Conservation (phyloP, 352 stramenopile genomes). For the Globisporangium megalacanthum region DNA sequence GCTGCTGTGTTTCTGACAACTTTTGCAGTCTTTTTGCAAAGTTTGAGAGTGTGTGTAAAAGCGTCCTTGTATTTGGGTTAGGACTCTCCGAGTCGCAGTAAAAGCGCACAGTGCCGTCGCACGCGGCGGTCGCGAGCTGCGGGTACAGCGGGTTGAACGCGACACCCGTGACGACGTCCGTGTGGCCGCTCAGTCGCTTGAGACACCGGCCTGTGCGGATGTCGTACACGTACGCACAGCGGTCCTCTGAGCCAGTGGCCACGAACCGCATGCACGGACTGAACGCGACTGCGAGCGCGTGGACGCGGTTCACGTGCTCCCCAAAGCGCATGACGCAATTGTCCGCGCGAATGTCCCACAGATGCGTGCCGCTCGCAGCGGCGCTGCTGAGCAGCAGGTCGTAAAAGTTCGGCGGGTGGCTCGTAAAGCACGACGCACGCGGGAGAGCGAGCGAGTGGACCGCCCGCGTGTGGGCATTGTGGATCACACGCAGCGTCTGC, state of each 20-base stretch:
- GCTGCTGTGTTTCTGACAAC: slow-evolving; percentile 12
- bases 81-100: slow-evolving; percentile 19
- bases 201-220: slow-evolving; percentile 64
- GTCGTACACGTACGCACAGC: slow-evolving; percentile 80
- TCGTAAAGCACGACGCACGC: slow-evolving; percentile 55
- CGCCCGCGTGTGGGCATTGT: slow-evolving; percentile 51
- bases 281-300: slow-evolving; percentile 66
- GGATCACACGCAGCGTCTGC: slow-evolving; percentile 50
- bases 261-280: slow-evolving; percentile 90
- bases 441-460: slow-evolving; percentile 67
- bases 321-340: slow-evolving; percentile 83
- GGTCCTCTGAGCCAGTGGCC: slow-evolving; percentile 83
- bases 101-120: slow-evolving; percentile 69
- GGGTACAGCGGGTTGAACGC: slow-evolving; percentile 76
- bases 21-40: not conserved
- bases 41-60: not conserved
- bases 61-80: not conserved
- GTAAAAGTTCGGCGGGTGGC: slow-evolving; percentile 73
- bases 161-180: slow-evolving; percentile 71
- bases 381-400: slow-evolving; percentile 79
- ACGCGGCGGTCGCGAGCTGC: slow-evolving; percentile 77
- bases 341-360: slow-evolving; percentile 86
- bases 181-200: slow-evolving; percentile 57
- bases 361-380: slow-evolving; percentile 55
- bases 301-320: slow-evolving; percentile 82